phyloP scores from a whole-genome alignment of 1,284 basidiomycete species.

The Polyporus tsugae region DNA sequence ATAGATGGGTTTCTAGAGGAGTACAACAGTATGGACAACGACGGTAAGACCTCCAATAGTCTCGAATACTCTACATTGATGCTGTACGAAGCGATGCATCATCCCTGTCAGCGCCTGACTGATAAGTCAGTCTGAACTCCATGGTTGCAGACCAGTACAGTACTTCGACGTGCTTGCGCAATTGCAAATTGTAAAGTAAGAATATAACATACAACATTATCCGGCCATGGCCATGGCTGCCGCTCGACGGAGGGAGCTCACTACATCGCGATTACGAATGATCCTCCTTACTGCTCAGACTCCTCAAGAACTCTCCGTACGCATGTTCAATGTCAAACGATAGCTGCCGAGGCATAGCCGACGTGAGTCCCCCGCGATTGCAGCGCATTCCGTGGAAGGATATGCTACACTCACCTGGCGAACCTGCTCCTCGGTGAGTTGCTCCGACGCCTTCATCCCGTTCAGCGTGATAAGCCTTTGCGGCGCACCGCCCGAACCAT shows the following conservation, averaged over 20 bases:
- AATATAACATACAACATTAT: background rate
- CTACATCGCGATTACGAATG: constrained; percentile 25
- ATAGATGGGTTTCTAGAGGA: background rate
- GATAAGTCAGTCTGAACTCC: too few species aligned
- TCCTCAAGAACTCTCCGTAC: constrained; percentile 95
- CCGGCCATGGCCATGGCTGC: too few species aligned
- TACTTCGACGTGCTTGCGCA: too few species aligned
- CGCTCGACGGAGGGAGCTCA: background rate
- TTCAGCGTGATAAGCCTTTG: constrained; percentile 94
- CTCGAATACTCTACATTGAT: background rate
- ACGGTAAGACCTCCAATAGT: background rate
- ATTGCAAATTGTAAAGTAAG: background rate
- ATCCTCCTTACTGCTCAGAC: constrained; percentile 62
- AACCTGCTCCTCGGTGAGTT: constrained; percentile 95
- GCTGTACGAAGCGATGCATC: background rate
- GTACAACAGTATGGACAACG: background rate
- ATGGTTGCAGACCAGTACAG: too few species aligned
- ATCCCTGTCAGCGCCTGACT: background rate
- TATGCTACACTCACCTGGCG: constrained; percentile 69
- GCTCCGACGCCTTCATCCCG: constrained; percentile 96
- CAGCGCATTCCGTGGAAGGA: too few species aligned
- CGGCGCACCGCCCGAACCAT: background rate
- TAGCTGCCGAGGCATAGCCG: constrained; percentile 58
- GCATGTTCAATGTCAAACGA: constrained; percentile 97
- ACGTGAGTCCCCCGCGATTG: background rate